phyloP scores from a whole-genome alignment of 768 basidiomycete species.

The Tricholoma furcatifolium region DNA sequence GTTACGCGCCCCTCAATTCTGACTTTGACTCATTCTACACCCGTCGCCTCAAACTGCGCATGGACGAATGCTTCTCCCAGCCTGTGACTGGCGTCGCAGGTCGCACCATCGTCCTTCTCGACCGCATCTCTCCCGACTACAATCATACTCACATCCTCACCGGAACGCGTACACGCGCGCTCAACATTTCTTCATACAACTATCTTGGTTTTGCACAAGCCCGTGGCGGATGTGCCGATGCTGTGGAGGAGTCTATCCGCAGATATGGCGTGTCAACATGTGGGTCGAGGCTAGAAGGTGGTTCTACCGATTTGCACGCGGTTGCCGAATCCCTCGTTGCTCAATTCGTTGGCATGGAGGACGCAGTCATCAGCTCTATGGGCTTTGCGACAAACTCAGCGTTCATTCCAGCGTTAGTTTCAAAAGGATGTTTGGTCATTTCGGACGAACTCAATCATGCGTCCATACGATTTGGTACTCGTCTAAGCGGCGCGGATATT shows the following conservation, averaged over 20 bases:
- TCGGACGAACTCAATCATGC: slow-evolving; percentile 98
- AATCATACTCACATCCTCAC: slow-evolving; percentile 76
- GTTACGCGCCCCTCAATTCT: slow-evolving; percentile 94
- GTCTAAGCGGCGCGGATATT: slow-evolving; percentile 85
- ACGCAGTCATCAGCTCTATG: slow-evolving; percentile 89
- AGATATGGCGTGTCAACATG: slow-evolving; percentile 80
- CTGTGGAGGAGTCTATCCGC: slow-evolving; percentile 79
- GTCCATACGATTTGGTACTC: slow-evolving; percentile 89
- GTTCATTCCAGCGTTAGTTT: slow-evolving; percentile 85
- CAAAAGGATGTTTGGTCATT: slow-evolving; percentile 91
- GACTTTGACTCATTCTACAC: slow-evolving; percentile 99
- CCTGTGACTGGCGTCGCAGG: slow-evolving; percentile 95
- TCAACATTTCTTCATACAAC: slow-evolving; percentile 98
- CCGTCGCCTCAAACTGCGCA: slow-evolving; percentile 87
- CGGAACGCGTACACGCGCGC: slow-evolving; percentile 79
- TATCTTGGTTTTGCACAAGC: slow-evolving; percentile 98
- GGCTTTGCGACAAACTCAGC: slow-evolving; percentile 97
- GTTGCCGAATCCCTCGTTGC: slow-evolving; percentile 86
- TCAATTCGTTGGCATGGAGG: slow-evolving; percentile 87
- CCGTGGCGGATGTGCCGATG: slow-evolving; percentile 90
- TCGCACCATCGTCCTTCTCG: slow-evolving; percentile 83
- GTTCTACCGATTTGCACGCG: slow-evolving; percentile 82
- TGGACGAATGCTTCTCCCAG: slow-evolving; percentile 93
- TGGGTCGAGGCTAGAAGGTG: slow-evolving; percentile 79
- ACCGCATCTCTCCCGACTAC: slow-evolving; percentile 81